A percentile compares a stretch with the other conserved stretches of the same genome.
These are phyloP conservation scores for Lagenidium giganteum DNA, from an alignment of 352 stramenopile genomes.

Conservation along the genomic window DNA sequence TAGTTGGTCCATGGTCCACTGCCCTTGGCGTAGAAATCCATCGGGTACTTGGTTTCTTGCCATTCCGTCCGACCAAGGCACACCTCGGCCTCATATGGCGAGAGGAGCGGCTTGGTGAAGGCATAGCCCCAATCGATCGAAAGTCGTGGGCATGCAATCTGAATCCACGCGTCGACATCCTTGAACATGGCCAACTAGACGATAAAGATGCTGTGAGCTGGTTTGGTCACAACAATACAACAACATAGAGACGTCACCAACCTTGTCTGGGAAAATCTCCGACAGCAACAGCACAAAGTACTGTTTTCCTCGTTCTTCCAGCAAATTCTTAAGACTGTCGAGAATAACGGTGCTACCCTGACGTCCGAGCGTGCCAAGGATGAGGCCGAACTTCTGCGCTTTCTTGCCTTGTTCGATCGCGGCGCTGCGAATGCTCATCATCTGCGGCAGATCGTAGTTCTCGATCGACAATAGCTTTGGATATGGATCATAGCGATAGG, in stretches of 20 bases:
- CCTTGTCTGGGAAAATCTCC: slow-evolving; percentile 95
- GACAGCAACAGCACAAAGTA: slow-evolving; percentile 96
- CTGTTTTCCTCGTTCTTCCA: slow-evolving; percentile 85
- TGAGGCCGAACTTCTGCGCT: slow-evolving; percentile 93
- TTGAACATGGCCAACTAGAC: slow-evolving; percentile 80
- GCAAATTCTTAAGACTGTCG: slow-evolving; percentile 85
- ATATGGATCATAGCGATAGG: slow-evolving; percentile 99
- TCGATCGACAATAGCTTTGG: slow-evolving; percentile 96
- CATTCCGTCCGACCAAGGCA: slow-evolving; percentile 87
- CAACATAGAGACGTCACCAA: slow-evolving; percentile 8
- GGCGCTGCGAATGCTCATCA: slow-evolving; percentile 90
- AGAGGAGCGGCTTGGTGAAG: slow-evolving; percentile 95
- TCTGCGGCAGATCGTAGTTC: slow-evolving; percentile 94
- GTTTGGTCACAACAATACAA: not conserved
- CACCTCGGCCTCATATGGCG: slow-evolving; percentile 97
- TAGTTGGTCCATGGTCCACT: slow-evolving; percentile 98
- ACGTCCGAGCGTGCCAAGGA: slow-evolving; percentile 97
- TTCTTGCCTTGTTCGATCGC: slow-evolving; percentile 69
- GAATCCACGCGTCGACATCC: slow-evolving; percentile 96
- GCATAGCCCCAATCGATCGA: slow-evolving; percentile 99
- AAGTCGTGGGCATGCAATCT: slow-evolving; percentile 97
- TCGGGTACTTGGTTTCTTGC: slow-evolving; percentile 92
- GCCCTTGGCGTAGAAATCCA: slow-evolving; percentile 98
- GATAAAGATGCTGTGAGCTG: not conserved
- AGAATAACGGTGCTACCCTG: slow-evolving; percentile 98